These are phyloP conservation scores for Amylocarpus encephaloides DNA, from an alignment of 2,329 filamentous ascomycete genomes.

Conservation along the genomic window DNA sequence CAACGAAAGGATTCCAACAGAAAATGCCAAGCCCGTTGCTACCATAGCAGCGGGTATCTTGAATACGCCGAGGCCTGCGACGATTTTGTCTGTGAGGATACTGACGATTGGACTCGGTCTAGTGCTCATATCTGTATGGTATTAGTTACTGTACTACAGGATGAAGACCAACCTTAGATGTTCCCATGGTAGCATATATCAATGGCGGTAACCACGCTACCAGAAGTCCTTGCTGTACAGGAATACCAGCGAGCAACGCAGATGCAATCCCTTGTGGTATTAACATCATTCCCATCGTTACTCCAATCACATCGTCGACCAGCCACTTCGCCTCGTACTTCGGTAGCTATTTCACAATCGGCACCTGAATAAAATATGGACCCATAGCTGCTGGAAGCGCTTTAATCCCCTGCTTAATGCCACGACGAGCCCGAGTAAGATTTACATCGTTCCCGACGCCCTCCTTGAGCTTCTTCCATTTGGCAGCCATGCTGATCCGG, in stretches of 20 bases:
- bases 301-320: slow-evolving; percentile 52
- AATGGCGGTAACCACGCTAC: slow-evolving; percentile 53
- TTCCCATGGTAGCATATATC: slow-evolving; percentile 54
- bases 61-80: slow-evolving; percentile 48
- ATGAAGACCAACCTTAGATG: slow-evolving; percentile 44
- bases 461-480: neutral
- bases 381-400: slow-evolving; percentile 44
- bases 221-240: slow-evolving; percentile 54
- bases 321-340: slow-evolving; percentile 56
- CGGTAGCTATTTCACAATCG: slow-evolving; percentile 57
- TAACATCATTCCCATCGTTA: slow-evolving; percentile 53
- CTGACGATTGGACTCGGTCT: slow-evolving; percentile 60
- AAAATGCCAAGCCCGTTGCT: slow-evolving; percentile 55
- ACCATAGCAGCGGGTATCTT: slow-evolving; percentile 42
- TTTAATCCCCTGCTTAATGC: neutral
- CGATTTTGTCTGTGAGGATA: slow-evolving; percentile 55
- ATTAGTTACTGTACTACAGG: no score
- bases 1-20: slow-evolving; percentile 56
- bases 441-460: slow-evolving; percentile 3
- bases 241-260: slow-evolving; percentile 55
- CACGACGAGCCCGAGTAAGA: neutral
- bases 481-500: neutral
- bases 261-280: slow-evolving; percentile 58
- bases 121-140: slow-evolving; percentile 48
- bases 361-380: slow-evolving; percentile 52